Base-by-base conservation (phyloP, 1,284 basidiomycete species). In the Exobasidium cylindrosporum region DNA sequence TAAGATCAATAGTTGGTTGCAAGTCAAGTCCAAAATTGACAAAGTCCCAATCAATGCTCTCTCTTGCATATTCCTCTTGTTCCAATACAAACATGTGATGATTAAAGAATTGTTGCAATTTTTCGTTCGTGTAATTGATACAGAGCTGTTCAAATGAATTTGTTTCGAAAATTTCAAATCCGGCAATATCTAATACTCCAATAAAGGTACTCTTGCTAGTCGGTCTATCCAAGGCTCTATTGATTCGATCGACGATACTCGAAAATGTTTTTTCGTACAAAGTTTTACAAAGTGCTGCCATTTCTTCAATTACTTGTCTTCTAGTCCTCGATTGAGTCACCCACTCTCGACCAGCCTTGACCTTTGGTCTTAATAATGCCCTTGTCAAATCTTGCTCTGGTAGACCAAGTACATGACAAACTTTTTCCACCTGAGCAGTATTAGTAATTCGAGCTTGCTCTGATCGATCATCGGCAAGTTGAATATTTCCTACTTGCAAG, bases 51-150 rank as follows among this genome's bases (percentile, higher is more conserved):
- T 95, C 88, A 80, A 99, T 99, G 47, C 89, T 89, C 80, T 99
- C 96, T 28, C 96, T 87, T 13, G 92, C 86, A 81, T 99, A 98
- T 81, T 99, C 96, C 79, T 99, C 95, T 81, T 99, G 96, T 83
- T 99, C 96, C 44, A 98, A 86, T 13, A 97, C 93, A 81, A 99
- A 98, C 96, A 98, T 98, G 82, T 98, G 96, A 81, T 97, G 93
- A 78, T 98, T 99, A 86, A 81, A 80, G 63, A 80, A 80, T 54
- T 81, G 77, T 61, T 79, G 77, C 21, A 79, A 69, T 67, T 74
- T 77, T 52, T 79, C 77, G 83, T 98, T 98, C 47, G 96, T 98
- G 79, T 92, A 97, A 80, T 99, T 99, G 86, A 99, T 99, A 73
- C 96, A 87, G 26, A 99, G 86, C 81, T 99, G 96, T 78, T 99